A percentile compares a stretch with the other conserved stretches of the same genome.
phyloP scores from a whole-genome alignment of 2,329 filamentous ascomycete genomes.

The Pseudomassariella vexata region DNA sequence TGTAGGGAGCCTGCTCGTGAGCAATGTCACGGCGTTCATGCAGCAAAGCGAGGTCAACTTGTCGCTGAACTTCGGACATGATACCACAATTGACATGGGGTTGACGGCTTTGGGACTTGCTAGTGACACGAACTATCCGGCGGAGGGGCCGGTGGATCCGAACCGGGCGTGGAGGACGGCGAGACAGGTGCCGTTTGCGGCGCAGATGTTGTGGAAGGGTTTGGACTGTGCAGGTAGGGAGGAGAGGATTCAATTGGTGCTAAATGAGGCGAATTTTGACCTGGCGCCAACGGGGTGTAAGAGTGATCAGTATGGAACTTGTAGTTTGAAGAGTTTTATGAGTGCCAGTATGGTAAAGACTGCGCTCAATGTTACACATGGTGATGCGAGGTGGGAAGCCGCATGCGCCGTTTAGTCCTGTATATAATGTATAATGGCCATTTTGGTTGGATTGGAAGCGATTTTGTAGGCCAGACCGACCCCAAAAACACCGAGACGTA shows the following conservation, averaged over 20 bases:
- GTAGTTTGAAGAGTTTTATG: slow-evolving; percentile 13
- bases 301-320: slow-evolving; percentile 15
- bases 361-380: slow-evolving; percentile 13
- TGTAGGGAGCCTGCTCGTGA: slow-evolving; percentile 13
- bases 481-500: no score
- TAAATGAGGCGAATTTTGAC: slow-evolving; percentile 17
- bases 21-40: slow-evolving; percentile 14
- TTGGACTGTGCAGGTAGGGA: slow-evolving; percentile 13
- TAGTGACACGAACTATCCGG: slow-evolving; percentile 11
- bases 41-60: slow-evolving; percentile 9
- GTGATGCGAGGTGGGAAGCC: slow-evolving; percentile 12
- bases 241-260: slow-evolving; percentile 13
- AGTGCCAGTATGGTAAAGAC: slow-evolving; percentile 9
- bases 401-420: slow-evolving; percentile 10
- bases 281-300: slow-evolving; percentile 13
- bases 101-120: slow-evolving; percentile 15
- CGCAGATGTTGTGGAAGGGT: slow-evolving; percentile 15
- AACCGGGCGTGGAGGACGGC: slow-evolving; percentile 13
- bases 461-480: no score
- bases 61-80: slow-evolving; percentile 17
- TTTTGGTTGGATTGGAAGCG: no score
- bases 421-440: no score
- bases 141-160: slow-evolving; percentile 11
- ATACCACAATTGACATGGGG: slow-evolving; percentile 16
- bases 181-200: slow-evolving; percentile 14